Percentiles rank a stretch among this genome's conserved stretches.
Evolutionary conservation across 495 filamentous ascomycete species (phyloP).

Genomic region (Polyplosphaeria fusca): DNA sequence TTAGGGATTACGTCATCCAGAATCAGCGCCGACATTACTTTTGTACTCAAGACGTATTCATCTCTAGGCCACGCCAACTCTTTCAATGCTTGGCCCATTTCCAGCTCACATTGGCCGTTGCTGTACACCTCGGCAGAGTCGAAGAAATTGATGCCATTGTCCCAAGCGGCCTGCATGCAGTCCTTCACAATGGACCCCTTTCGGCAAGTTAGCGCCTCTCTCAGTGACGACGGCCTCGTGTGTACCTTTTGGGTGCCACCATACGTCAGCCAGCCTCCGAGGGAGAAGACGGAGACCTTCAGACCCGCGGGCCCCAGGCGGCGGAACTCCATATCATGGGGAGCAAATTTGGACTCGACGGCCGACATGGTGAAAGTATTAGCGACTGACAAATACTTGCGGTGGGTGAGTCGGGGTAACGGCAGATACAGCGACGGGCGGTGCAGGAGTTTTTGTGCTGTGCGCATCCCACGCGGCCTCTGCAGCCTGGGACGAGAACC

Average conservation of each 20-base stretch:
- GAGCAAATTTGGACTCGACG: slow-evolving; percentile 33
- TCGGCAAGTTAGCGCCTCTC: not conserved
- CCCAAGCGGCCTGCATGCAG: slow-evolving; percentile 51
- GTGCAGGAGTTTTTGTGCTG: too few relatives aligned
- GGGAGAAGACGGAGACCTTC: slow-evolving; percentile 43
- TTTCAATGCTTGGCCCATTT: slow-evolving; percentile 58
- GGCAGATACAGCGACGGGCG: too few relatives aligned
- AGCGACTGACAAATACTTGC: not conserved
- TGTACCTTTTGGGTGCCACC: slow-evolving; percentile 43
- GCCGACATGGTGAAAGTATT: slow-evolving; percentile 20
- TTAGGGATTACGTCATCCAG: slow-evolving; percentile 17
- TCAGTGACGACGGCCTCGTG: not conserved
- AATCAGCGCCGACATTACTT: slow-evolving; percentile 6
- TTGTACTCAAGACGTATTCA: slow-evolving; percentile 48
- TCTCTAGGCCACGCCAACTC: slow-evolving; percentile 49
- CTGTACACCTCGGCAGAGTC: slow-evolving; percentile 55
- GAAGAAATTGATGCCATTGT: slow-evolving; percentile 55
- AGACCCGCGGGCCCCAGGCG: slow-evolving; percentile 44
- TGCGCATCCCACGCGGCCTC: too few relatives aligned
- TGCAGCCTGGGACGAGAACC: too few relatives aligned
- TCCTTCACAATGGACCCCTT: slow-evolving; percentile 41
- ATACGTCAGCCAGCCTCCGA: slow-evolving; percentile 39
- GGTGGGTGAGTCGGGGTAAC: too few relatives aligned
- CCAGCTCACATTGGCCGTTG: slow-evolving; percentile 54
- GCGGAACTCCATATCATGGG: slow-evolving; percentile 40